Conservation (phyloP, 345 rosid species). For the Murraya paniculata region DNA sequence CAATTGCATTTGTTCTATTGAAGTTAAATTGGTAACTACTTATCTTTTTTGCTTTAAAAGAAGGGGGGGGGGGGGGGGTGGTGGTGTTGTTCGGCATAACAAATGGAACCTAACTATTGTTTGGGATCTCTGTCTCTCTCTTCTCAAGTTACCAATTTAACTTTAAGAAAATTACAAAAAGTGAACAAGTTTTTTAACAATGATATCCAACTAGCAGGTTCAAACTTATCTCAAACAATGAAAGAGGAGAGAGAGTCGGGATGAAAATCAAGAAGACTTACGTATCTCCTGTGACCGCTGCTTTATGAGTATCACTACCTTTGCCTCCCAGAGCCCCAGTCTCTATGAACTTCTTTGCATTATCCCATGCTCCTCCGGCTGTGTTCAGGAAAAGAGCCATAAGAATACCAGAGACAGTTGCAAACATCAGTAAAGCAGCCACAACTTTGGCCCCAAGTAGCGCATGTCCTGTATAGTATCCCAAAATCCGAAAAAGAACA, state of each 20-base stretch:
- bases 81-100: too few relatives aligned
- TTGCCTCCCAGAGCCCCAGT: slow-evolving; percentile 98
- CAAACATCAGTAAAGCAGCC: slow-evolving; percentile 93
- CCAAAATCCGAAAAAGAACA: slow-evolving; percentile 73
- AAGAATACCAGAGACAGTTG: slow-evolving; percentile 93
- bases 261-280: slow-evolving; percentile 37
- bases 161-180: too few relatives aligned
- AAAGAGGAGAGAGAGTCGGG: not conserved
- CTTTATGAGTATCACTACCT: slow-evolving; percentile 96
- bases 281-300: slow-evolving; percentile 98
- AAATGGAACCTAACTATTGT: too few relatives aligned
- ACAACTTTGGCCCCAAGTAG: slow-evolving; percentile 97
- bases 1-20: not conserved
- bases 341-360: slow-evolving; percentile 94
- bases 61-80: too few relatives aligned
- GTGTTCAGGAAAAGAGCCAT: slow-evolving; percentile 99
- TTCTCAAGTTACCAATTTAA: too few relatives aligned
- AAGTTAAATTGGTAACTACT: not conserved
- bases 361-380: slow-evolving; percentile 99
- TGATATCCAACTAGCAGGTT: not conserved
- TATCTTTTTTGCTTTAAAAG: too few relatives aligned
- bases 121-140: too few relatives aligned
- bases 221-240: not conserved
- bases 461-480: slow-evolving; percentile 85
- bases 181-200: not conserved